Evolutionary conservation across 148 eudicot species (phyloP).

Genomic region (Rhododendron simsii): DNA sequence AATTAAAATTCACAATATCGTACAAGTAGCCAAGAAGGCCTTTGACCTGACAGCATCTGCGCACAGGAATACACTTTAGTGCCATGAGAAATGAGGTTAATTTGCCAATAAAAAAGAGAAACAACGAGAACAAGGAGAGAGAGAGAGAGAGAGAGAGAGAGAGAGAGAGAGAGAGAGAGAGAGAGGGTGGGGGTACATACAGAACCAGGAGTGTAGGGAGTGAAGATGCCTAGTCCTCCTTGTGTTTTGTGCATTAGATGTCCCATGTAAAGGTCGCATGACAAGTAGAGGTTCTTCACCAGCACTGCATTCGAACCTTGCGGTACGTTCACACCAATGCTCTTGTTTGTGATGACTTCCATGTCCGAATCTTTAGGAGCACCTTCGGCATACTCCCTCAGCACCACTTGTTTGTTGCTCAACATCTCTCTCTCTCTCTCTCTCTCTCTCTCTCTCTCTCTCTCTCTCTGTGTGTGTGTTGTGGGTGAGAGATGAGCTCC

Average conservation of each 20-base stretch:
- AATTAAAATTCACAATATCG: neutral
- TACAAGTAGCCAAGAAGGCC: neutral
- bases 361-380: conserved; percentile 35
- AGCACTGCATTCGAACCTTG: conserved; percentile 26
- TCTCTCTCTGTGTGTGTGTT: neutral
- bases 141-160: too few species aligned
- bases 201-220: conserved; percentile 30
- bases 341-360: conserved; percentile 13
- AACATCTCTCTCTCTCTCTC: neutral
- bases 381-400: conserved; percentile 29
- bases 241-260: conserved; percentile 17
- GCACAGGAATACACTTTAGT: neutral
- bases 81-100: too few species aligned
- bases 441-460: too few species aligned
- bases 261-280: conserved; percentile 48
- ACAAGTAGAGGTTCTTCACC: conserved; percentile 56
- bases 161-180: too few species aligned
- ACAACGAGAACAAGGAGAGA: neutral
- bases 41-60: neutral
- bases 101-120: too few species aligned
- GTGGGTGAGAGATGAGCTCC: neutral
- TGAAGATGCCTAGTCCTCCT: neutral
- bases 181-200: conserved; percentile 17
- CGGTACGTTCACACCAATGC: conserved; percentile 10
- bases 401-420: conserved; percentile 31